Conservation (phyloP, 768 basidiomycete species). For the Termitomyces sp. region DNA sequence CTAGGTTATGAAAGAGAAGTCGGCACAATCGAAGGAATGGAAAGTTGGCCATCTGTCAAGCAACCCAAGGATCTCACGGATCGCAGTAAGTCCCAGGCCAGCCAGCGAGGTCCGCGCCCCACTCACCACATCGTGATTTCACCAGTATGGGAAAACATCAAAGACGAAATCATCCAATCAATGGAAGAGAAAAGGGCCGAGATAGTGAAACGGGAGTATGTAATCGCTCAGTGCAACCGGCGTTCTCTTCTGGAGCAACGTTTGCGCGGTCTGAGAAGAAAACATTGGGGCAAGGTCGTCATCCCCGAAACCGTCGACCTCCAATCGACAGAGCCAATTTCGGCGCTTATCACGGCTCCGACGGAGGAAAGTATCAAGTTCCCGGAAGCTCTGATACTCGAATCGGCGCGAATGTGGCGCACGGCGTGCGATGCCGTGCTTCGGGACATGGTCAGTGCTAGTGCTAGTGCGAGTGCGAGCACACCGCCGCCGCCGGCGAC, state of each 20-base stretch:
- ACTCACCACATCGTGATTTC: neutral
- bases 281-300: neutral
- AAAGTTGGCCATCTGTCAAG: neutral
- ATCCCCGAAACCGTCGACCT: neutral
- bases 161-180: neutral
- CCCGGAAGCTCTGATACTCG: too few species aligned
- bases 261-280: neutral
- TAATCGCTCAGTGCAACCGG: neutral
- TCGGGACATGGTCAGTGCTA: too few species aligned
- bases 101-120: too few species aligned
- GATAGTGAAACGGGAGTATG: too few species aligned
- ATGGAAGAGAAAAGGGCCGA: neutral
- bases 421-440: too few species aligned
- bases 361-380: too few species aligned
- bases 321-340: neutral
- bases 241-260: neutral
- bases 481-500: too few species aligned
- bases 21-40: too few species aligned
- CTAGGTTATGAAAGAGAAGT: neutral
- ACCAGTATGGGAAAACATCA: neutral
- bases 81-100: constrained; percentile 3
- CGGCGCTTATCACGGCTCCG: neutral
- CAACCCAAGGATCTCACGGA: neutral
- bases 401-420: too few species aligned
- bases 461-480: too few species aligned